Conservation (phyloP, 306 rosid species). For the Fragaria nilgerrensis region DNA sequence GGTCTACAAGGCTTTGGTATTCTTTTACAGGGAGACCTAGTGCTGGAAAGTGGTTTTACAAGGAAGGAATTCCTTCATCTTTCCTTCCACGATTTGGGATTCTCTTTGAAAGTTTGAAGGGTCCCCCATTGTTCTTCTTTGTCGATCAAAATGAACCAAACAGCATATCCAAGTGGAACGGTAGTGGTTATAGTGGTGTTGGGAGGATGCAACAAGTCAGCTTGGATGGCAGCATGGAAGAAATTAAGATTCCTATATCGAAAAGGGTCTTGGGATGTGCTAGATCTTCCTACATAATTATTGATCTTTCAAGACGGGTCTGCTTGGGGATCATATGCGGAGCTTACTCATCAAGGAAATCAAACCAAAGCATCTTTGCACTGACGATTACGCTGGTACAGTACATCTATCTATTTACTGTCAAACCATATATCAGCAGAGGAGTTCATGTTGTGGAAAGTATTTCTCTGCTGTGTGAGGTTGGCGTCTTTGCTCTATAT, state of each 20-base stretch:
- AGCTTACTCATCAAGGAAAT: conserved; percentile 39
- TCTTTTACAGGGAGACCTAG: conserved; percentile 40
- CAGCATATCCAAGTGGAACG: conserved; percentile 37
- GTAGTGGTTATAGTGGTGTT: conserved; percentile 33
- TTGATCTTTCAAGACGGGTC: conserved; percentile 51
- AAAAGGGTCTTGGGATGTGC: conserved; percentile 47
- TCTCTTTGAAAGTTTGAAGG: conserved; percentile 53
- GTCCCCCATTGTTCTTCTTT: conserved; percentile 37
- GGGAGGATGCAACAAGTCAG: conserved; percentile 36
- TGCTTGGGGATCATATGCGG: conserved; percentile 54
- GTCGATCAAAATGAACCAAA: conserved; percentile 46
- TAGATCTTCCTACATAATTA: conserved; percentile 47
- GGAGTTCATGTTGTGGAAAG: conserved; percentile 49
- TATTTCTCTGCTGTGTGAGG: conserved; percentile 53
- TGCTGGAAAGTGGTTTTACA: conserved; percentile 56
- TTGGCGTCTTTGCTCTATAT: conserved; percentile 39
- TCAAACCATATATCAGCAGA: conserved; percentile 54
- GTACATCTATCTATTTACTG: conserved; percentile 38
- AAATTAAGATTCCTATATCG: conserved; percentile 26
- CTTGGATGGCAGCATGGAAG: conserved; percentile 50
- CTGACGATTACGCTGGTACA: conserved; percentile 47
- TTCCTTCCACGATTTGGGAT: conserved; percentile 49
- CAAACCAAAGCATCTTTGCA: conserved; percentile 48
- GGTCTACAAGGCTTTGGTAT: conserved; percentile 45
- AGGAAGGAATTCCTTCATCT: conserved; percentile 46